Evolutionary conservation across 441 rosid genomes (phyloP).

Genomic region (Pelargonium australe): DNA sequence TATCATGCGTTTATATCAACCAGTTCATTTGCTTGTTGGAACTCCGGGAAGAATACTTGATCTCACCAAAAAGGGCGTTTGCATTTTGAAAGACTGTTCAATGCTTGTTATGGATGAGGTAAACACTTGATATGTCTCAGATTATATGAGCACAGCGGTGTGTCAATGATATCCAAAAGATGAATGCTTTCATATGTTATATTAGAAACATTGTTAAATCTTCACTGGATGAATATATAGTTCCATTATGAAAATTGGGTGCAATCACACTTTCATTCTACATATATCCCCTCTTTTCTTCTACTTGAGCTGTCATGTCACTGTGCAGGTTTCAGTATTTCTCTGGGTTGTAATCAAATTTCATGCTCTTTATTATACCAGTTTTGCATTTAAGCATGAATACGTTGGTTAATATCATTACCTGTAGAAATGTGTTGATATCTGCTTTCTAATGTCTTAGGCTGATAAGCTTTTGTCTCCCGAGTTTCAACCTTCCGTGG

Average conservation of each 20-base stretch:
- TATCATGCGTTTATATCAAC: conserved; percentile 95
- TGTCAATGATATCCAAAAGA: not conserved
- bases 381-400: not conserved
- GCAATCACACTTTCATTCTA: not conserved
- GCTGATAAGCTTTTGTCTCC: conserved; percentile 96
- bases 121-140: conserved; percentile 17
- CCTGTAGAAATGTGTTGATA: conserved; percentile 24
- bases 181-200: not conserved
- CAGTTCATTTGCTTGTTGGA: conserved; percentile 92
- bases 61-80: conserved; percentile 87
- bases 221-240: not conserved
- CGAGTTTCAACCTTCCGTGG: conserved; percentile 92
- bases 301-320: not conserved
- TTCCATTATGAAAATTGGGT: not conserved
- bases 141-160: not conserved
- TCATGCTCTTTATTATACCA: not conserved
- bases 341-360: not conserved
- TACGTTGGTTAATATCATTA: not conserved
- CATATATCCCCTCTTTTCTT: no score
- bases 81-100: conserved; percentile 85
- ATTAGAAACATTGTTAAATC: not conserved
- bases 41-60: conserved; percentile 95
- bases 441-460: conserved; percentile 31
- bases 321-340: no score
- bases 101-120: conserved; percentile 99